Evolutionary conservation across 2,329 filamentous ascomycete species (phyloP).

Genomic region (Penicillium psychrosexuale): DNA sequence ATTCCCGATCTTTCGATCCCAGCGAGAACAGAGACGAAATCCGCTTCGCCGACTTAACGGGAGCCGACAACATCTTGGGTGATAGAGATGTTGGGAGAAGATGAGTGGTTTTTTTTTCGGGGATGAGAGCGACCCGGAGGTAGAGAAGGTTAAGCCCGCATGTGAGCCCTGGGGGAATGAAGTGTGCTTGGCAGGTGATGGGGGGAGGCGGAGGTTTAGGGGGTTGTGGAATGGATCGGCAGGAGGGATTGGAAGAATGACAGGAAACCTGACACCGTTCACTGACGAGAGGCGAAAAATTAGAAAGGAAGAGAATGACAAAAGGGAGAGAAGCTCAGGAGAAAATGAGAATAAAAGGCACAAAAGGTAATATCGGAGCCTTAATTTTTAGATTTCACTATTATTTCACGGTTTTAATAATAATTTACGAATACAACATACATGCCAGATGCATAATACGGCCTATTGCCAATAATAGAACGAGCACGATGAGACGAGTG

Average conservation of each 20-base stretch:
- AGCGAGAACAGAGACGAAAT: constrained; percentile 48
- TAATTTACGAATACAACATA: neutral
- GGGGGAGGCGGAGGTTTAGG: constrained; percentile 11
- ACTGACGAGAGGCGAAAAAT: neutral
- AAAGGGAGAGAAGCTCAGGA: neutral
- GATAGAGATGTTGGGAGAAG: constrained; percentile 5
- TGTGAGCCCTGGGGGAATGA: constrained; percentile 12
- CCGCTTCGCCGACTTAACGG: constrained; percentile 44
- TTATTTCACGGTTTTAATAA: neutral
- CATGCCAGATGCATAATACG: neutral
- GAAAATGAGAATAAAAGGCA: neutral
- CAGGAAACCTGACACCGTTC: constrained; percentile 3
- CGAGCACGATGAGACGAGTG: constrained; percentile 7
- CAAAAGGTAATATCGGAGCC: neutral
- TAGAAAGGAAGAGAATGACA: neutral
- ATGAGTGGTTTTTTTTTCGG: neutral
- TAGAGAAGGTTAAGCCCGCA: constrained; percentile 15
- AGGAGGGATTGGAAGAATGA: constrained; percentile 36
- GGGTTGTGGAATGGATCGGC: constrained; percentile 37
- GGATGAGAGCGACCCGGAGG: constrained; percentile 2
- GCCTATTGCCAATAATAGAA: constrained; percentile 27
- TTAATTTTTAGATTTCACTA: neutral
- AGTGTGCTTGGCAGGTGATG: constrained; percentile 8
- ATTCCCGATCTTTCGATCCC: constrained; percentile 36
- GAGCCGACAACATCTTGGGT: constrained; percentile 40